A percentile compares a stretch with the other conserved stretches of the same genome.
phyloP scores from a whole-genome alignment of 352 stramenopile genomes.

The Plasmopara muralis region DNA sequence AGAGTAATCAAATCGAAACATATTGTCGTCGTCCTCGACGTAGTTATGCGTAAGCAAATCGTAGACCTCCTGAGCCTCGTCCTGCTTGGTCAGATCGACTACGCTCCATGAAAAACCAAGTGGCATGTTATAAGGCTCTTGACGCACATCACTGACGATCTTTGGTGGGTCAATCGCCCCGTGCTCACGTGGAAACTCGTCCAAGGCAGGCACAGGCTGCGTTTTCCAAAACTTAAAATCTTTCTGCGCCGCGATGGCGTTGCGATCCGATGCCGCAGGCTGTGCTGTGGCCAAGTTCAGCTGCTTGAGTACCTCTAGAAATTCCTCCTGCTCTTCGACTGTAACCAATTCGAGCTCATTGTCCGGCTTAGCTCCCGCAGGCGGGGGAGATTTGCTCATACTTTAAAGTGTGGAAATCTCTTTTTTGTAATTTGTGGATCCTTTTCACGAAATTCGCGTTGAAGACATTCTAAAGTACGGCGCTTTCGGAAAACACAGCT shows the following conservation, averaged over 20 bases:
- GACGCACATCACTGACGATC: conserved; percentile 83
- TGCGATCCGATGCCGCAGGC: conserved; percentile 11
- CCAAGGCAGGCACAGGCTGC: conserved; percentile 77
- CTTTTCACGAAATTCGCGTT: neutral
- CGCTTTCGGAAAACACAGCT: conserved; percentile 89
- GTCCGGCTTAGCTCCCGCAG: conserved; percentile 5
- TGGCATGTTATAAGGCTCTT: conserved; percentile 96
- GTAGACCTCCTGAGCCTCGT: conserved; percentile 92
- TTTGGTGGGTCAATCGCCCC: conserved; percentile 93
- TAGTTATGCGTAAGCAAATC: conserved; percentile 98
- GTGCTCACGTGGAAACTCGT: conserved; percentile 70
- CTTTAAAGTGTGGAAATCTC: conserved; percentile 5
- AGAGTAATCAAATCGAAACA: conserved; percentile 96
- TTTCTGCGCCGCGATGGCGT: conserved; percentile 24
- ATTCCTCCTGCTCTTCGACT: conserved; percentile 6
- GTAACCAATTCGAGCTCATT: conserved; percentile 44
- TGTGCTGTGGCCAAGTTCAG: conserved; percentile 35
- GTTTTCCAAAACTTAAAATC: conserved; percentile 93
- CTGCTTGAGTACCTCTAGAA: conserved; percentile 13
- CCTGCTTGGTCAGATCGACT: conserved; percentile 85
- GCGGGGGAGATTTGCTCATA: conserved; percentile 15
- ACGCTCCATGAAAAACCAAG: conserved; percentile 92
- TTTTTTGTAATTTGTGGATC: neutral
- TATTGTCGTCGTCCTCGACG: conserved; percentile 98
- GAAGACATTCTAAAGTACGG: too few relatives aligned